Conservation (phyloP, 345 rosid genomes). For the Acer campestre region DNA sequence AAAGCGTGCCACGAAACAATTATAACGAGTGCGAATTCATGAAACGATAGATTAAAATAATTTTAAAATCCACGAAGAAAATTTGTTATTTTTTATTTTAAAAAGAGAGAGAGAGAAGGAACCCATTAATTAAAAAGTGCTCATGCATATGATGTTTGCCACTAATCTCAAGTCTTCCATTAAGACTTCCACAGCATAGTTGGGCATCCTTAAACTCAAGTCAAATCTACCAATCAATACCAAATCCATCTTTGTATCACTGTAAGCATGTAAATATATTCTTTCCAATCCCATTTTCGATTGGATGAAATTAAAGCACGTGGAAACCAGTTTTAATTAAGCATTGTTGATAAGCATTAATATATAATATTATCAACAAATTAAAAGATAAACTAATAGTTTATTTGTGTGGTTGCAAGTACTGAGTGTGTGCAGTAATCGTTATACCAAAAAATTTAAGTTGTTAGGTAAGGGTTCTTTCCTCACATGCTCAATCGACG, state of each 20-base stretch:
- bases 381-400: background rate
- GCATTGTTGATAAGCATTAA: background rate
- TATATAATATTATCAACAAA: background rate
- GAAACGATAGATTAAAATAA: background rate
- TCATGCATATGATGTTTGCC: slow-evolving; percentile 3
- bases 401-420: too few species aligned
- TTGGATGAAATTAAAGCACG: background rate
- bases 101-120: background rate
- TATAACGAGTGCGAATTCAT: background rate
- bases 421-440: too few species aligned
- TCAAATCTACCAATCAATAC: background rate
- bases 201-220: background rate
- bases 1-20: background rate
- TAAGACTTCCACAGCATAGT: slow-evolving; percentile 1
- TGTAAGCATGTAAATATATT: background rate
- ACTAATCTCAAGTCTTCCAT: background rate
- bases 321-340: background rate
- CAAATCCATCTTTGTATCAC: background rate
- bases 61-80: background rate
- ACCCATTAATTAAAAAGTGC: background rate
- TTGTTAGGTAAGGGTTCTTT: too few species aligned
- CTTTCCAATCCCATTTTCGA: background rate
- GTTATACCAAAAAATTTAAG: too few species aligned
- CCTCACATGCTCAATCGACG: too few species aligned
- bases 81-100: too few species aligned